Conservation (phyloP, 768 basidiomycete species). For the Tulasnella sp. region DNA sequence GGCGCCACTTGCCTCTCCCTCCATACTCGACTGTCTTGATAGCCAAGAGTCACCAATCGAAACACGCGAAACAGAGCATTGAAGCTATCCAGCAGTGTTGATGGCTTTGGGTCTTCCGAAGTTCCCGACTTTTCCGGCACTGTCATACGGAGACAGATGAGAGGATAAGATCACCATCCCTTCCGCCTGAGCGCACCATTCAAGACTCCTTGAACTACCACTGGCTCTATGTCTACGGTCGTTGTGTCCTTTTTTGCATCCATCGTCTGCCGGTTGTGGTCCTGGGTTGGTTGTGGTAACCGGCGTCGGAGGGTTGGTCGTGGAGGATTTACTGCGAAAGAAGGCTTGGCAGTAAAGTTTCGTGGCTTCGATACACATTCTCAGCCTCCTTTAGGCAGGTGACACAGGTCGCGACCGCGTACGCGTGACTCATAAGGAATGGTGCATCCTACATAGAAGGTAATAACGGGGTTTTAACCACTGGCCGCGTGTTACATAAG, state of each 20-base stretch:
- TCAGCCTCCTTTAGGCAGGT: background rate
- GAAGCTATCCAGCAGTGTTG: background rate
- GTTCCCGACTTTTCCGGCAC: background rate
- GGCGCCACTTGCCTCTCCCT: background rate
- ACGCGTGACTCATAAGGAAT: background rate
- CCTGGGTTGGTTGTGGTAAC: background rate
- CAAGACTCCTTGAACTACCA: background rate
- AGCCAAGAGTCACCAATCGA: conserved; percentile 17
- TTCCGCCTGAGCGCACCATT: background rate
- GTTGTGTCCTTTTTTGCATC: background rate
- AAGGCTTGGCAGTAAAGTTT: background rate
- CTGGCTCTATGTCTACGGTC: background rate
- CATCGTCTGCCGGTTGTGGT: background rate
- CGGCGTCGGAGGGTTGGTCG: background rate
- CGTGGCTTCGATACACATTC: background rate
- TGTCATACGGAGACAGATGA: background rate
- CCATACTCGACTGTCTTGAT: conserved; percentile 19
- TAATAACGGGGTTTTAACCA: background rate
- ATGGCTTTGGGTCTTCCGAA: background rate
- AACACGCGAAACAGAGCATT: background rate
- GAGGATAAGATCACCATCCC: background rate
- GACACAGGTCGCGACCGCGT: background rate
- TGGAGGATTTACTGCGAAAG: background rate
- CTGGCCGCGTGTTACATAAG: background rate
- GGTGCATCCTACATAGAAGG: background rate